Evolutionary conservation across 179 eudicot species (phyloP).

Genomic region (Silene vulgaris): DNA sequence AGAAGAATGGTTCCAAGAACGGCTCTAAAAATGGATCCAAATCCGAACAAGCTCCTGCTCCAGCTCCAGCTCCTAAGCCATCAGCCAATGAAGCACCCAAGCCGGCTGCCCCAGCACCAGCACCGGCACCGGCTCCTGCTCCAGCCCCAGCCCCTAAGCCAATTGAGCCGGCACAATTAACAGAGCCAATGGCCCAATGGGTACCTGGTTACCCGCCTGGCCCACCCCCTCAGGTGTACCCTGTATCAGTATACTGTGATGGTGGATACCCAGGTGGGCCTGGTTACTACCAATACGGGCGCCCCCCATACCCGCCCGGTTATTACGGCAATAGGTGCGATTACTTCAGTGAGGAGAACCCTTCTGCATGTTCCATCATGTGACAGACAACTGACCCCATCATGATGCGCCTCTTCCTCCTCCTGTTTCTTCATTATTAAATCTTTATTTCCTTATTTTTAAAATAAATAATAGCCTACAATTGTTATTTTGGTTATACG

Average conservation of each 20-base stretch:
- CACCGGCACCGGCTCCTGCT: neutral
- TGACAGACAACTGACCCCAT: conserved; percentile 10
- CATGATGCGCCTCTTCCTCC: neutral
- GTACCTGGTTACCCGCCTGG: conserved; percentile 30
- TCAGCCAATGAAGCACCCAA: conserved; percentile 16
- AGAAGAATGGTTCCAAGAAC: conserved; percentile 28
- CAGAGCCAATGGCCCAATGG: conserved; percentile 31
- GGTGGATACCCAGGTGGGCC: conserved; percentile 17
- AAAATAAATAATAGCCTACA: neutral
- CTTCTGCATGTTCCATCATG: conserved; percentile 47
- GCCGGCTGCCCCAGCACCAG: neutral
- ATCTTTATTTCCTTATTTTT: neutral
- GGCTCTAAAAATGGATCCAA: conserved; percentile 24
- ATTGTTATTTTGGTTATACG: neutral
- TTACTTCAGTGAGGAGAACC: conserved; percentile 45
- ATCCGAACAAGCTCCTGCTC: conserved; percentile 2
- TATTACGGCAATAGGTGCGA: conserved; percentile 28
- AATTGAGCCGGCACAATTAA: conserved; percentile 15
- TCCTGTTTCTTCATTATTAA: neutral
- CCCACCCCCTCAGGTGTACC: conserved; percentile 24
- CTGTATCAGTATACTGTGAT: conserved; percentile 21
- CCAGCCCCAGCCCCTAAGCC: conserved; percentile 20
- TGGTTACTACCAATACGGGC: conserved; percentile 24
- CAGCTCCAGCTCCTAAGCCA: conserved; percentile 13
- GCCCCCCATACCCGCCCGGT: conserved; percentile 18